phyloP scores from a whole-genome alignment of 345 rosid species.

The Euphorbia peplus region DNA sequence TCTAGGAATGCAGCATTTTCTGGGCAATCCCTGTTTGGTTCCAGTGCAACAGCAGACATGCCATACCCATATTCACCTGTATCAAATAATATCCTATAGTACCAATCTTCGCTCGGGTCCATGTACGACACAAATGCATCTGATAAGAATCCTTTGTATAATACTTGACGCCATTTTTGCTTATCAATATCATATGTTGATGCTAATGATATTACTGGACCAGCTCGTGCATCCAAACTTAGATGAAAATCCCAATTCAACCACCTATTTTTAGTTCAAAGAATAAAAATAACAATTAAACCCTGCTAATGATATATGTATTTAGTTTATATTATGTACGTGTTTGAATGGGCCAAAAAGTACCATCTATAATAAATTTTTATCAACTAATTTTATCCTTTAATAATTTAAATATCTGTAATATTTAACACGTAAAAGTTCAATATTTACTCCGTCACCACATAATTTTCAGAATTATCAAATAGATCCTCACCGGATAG shows the following conservation, averaged over 20 bases:
- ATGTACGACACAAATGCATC: constrained; percentile 24
- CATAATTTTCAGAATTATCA: too few relatives aligned
- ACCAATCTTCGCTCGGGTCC: constrained; percentile 24
- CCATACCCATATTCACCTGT: constrained; percentile 25
- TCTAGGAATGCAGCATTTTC: constrained; percentile 23
- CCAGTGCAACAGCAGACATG: constrained; percentile 5
- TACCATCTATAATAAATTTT: too few relatives aligned
- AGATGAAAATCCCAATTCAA: constrained; percentile 24
- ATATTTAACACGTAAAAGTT: not conserved
- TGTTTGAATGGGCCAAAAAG: too few relatives aligned
- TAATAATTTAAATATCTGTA: too few relatives aligned
- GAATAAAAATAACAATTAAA: too few relatives aligned
- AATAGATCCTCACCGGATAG: constrained; percentile 20
- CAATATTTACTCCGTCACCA: too few relatives aligned
- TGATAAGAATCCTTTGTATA: constrained; percentile 21
- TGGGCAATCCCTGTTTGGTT: constrained; percentile 18
- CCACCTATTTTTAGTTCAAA: constrained; percentile 15
- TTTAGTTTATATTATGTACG: too few relatives aligned
- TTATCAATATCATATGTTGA: constrained; percentile 21
- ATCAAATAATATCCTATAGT: constrained; percentile 18
- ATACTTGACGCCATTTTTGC: constrained; percentile 10
- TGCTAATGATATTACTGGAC: constrained; percentile 19
- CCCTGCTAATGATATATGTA: too few relatives aligned
- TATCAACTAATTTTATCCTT: too few relatives aligned
- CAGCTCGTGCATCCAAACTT: constrained; percentile 19